A percentile compares a stretch with the other conserved stretches of the same genome.
These are phyloP conservation scores for Xylaria sp. DNA, from an alignment of 2,329 filamentous ascomycete species.

Conservation along the genomic window DNA sequence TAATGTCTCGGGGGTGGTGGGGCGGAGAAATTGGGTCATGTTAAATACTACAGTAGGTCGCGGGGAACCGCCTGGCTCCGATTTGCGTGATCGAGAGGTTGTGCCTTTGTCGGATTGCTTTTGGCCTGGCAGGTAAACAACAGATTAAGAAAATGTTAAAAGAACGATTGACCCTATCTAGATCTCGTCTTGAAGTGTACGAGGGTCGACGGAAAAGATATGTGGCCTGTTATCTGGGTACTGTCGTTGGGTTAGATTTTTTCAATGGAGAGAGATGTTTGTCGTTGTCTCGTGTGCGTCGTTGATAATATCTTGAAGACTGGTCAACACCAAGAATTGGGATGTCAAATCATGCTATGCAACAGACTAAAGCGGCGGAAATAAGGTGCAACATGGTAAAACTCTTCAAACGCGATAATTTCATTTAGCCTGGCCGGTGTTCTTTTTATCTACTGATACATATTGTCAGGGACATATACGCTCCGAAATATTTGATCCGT, in stretches of 20 bases:
- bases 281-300: neutral
- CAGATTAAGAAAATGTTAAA: neutral
- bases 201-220: neutral
- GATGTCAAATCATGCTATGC: neutral
- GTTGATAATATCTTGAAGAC: neutral
- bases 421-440: neutral
- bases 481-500: neutral
- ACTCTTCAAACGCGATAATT: neutral
- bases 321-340: neutral
- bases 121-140: neutral
- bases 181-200: neutral
- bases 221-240: neutral
- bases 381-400: neutral
- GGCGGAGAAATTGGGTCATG: no score
- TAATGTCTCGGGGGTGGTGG: no score
- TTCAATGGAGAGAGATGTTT: neutral
- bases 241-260: no score
- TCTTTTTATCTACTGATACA: slow-evolving; percentile 1
- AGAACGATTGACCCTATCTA: neutral
- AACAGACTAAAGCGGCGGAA: neutral
- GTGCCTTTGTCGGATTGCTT: neutral
- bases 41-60: no score
- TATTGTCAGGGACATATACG: neutral
- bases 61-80: neutral
- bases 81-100: neutral